Evolutionary conservation across 2,329 filamentous ascomycete genomes (phyloP), one percentile per base, ranked within the genome.

Genomic region (Venturia nashicola): DNA sequence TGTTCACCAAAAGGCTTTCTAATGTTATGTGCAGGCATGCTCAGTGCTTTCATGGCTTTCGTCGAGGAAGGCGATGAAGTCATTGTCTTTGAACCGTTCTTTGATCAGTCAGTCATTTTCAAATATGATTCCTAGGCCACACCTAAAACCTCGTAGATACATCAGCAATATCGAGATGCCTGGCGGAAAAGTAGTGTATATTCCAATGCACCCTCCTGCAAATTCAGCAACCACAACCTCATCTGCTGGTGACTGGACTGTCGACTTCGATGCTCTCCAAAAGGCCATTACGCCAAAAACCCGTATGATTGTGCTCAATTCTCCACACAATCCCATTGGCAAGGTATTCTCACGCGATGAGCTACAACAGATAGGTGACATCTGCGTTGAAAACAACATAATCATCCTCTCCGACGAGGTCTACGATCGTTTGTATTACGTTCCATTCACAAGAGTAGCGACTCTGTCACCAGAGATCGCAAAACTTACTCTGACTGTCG

Each of bases 161-260:
- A 96, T 99, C 69, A 91, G 88, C 80, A 99, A 99, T 77, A 97
- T 99, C 68, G 90, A 97, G 76, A 97, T 99, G 92, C 87, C 94
- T 0, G 94, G 94, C 61, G 94, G 94, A 68, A 95, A 88, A 73
- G 90, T 97, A 67, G 88, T 93, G 69, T 97, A 97, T 73, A 93
- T 97, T 32, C 92, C 94, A n/a, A 81, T 99, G 73, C 89, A 94
- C 67, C 93, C 94, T 36, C 94, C 94, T 11, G 82, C 83, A 67
- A 86, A 91, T 57, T 94, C 94, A 61, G 88, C 86, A 5, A 84
- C 81, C 46, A 84, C 86, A 75, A 96, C 90, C 0, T 90, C 91
- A 0, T 91, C 91, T 5, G 91, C 94, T 0, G 85, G 85, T 3
- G 90, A 96, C 69, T 99, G 94, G 94, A 85, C 82, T 1, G 83